phyloP scores from a whole-genome alignment of 1,284 basidiomycete genomes.

The Veloporphyrellus conicus region DNA sequence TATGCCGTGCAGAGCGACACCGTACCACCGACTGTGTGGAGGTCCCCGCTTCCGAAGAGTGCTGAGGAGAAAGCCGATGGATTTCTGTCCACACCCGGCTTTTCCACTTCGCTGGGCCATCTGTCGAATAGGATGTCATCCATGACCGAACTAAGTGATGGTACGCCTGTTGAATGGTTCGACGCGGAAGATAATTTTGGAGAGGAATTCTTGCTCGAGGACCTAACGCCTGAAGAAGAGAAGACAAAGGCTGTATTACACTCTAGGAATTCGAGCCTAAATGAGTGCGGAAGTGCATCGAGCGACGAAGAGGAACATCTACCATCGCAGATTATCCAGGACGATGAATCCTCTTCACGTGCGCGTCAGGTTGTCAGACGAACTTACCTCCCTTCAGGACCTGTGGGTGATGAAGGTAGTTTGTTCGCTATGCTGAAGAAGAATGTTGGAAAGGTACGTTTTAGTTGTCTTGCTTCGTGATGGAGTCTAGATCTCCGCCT shows the following conservation, averaged over 20 bases:
- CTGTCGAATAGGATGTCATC: conserved; percentile 48
- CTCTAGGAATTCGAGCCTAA: conserved; percentile 41
- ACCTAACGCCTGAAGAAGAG: conserved; percentile 42
- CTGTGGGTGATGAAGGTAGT: conserved; percentile 81
- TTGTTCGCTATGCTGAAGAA: conserved; percentile 85
- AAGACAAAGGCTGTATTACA: conserved; percentile 39
- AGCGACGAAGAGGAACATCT: conserved; percentile 38
- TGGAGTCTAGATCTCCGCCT: not conserved
- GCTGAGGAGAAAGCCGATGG: conserved; percentile 47
- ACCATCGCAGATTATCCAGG: conserved; percentile 6
- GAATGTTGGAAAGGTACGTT: conserved; percentile 80
- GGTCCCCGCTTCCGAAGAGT: conserved; percentile 45
- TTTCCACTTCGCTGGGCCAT: conserved; percentile 35
- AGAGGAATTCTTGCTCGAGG: conserved; percentile 66
- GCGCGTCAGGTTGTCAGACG: conserved; percentile 47
- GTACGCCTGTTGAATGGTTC: conserved; percentile 59
- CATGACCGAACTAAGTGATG: conserved; percentile 55
- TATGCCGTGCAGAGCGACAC: conserved; percentile 39
- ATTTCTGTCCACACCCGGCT: conserved; percentile 27
- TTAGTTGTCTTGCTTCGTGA: not conserved
- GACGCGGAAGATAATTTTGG: conserved; percentile 60
- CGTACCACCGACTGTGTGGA: conserved; percentile 32
- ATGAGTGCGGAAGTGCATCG: conserved; percentile 38
- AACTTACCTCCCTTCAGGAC: conserved; percentile 59
- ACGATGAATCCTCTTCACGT: conserved; percentile 15